These are phyloP conservation scores for Infundibulicybe gibba DNA, from an alignment of 768 basidiomycete genomes.

Conservation along the genomic window DNA sequence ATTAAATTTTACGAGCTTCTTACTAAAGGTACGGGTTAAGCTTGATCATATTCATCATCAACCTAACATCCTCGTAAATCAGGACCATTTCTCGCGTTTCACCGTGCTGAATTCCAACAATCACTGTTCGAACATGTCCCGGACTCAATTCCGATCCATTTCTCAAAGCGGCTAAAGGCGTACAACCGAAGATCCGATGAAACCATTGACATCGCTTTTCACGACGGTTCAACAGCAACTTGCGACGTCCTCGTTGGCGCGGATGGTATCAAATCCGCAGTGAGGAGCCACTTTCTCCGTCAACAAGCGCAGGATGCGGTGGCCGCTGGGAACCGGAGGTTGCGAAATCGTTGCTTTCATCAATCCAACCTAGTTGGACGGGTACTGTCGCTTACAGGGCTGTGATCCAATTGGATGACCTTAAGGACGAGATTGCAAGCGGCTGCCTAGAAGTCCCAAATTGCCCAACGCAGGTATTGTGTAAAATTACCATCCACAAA, in stretches of 20 bases:
- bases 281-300: conserved; percentile 19
- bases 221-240: conserved; percentile 38
- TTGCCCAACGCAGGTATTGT: not conserved
- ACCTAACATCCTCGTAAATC: not conserved
- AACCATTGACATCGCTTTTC: conserved; percentile 30
- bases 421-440: not conserved
- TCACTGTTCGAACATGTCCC: conserved; percentile 37
- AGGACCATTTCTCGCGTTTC: conserved; percentile 29
- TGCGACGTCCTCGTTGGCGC: conserved; percentile 47
- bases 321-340: conserved; percentile 2
- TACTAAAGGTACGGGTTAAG: conserved; percentile 17
- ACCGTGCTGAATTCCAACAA: conserved; percentile 47
- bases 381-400: conserved; percentile 36
- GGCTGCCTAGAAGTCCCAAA: not conserved
- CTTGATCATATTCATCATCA: not conserved
- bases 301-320: conserved; percentile 9
- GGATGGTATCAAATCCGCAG: conserved; percentile 31
- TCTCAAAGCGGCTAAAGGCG: conserved; percentile 37
- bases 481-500: not conserved
- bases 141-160: conserved; percentile 27
- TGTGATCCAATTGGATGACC: conserved; percentile 15
- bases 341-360: conserved; percentile 7
- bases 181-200: conserved; percentile 25
- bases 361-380: conserved; percentile 32
- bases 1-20: conserved; percentile 20